phyloP scores from a whole-genome alignment of 2,329 filamentous ascomycete species.

The Proliferodiscus dingleyae region DNA sequence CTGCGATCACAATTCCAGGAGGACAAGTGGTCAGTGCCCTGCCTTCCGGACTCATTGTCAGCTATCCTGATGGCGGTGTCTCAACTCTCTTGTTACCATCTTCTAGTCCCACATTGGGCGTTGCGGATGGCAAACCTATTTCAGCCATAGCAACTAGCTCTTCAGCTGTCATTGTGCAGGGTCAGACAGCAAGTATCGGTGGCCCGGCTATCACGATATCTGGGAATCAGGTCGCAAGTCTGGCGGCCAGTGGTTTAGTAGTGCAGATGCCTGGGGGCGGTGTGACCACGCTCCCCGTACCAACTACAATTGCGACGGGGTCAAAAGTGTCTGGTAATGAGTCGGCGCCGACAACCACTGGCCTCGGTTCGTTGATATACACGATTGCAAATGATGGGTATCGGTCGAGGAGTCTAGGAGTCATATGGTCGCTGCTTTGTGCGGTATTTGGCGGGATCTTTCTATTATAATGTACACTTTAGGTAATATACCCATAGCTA shows the following conservation, averaged over 20 bases:
- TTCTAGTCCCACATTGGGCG: neutral
- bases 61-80: neutral
- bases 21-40: slow-evolving; percentile 1
- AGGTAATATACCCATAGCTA: too few species aligned
- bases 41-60: slow-evolving; percentile 5
- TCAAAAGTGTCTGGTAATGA: neutral
- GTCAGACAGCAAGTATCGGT: slow-evolving; percentile 6
- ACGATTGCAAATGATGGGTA: neutral
- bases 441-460: too few species aligned
- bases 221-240: slow-evolving; percentile 7
- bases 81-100: neutral
- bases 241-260: slow-evolving; percentile 10
- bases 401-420: too few species aligned
- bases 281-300: slow-evolving; percentile 8
- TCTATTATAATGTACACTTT: too few species aligned
- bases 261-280: slow-evolving; percentile 10
- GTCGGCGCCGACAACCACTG: neutral
- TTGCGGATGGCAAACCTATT: neutral
- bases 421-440: too few species aligned
- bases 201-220: slow-evolving; percentile 5
- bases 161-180: slow-evolving; percentile 2
- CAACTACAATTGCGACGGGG: neutral
- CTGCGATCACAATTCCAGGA: slow-evolving; percentile 1
- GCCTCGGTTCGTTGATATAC: neutral
- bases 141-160: neutral